These are phyloP conservation scores for Mortierella antarctica DNA, from an alignment of 192 early-diverging fungal genomes.

Conservation along the genomic window DNA sequence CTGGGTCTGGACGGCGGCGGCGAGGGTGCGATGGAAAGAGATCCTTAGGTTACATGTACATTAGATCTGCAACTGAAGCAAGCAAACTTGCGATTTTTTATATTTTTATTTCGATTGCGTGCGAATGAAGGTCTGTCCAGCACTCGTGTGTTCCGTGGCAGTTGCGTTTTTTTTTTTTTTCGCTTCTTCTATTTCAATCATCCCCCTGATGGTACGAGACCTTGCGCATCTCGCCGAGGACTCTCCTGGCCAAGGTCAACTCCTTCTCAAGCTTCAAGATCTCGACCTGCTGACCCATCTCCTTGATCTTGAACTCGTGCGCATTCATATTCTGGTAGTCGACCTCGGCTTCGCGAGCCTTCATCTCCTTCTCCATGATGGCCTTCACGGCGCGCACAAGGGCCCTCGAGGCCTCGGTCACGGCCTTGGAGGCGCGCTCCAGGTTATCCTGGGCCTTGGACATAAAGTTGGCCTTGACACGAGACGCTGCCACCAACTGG, in stretches of 20 bases:
- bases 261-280: slow-evolving; percentile 97
- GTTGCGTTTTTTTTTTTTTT: not conserved
- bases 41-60: too few species aligned
- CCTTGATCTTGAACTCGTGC: slow-evolving; percentile 94
- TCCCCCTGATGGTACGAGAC: slow-evolving; percentile 77
- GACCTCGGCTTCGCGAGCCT: slow-evolving; percentile 66
- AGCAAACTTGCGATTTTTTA: not conserved
- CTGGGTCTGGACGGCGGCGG: too few species aligned
- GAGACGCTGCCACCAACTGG: slow-evolving; percentile 94
- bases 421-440: slow-evolving; percentile 92
- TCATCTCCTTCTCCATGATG: slow-evolving; percentile 78
- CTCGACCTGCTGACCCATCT: slow-evolving; percentile 99
- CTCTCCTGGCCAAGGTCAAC: slow-evolving; percentile 83
- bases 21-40: too few species aligned
- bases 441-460: slow-evolving; percentile 94
- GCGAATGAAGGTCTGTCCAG: not conserved
- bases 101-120: not conserved
- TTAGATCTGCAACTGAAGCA: too few species aligned
- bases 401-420: slow-evolving; percentile 90
- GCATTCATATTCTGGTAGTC: slow-evolving; percentile 82
- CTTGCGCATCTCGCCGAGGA: slow-evolving; percentile 93
- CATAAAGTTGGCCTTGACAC: slow-evolving; percentile 94
- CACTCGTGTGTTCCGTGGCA: not conserved
- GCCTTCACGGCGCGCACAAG: slow-evolving; percentile 94
- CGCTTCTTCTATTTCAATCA: slow-evolving; percentile 24